phyloP scores from a whole-genome alignment of 108 stramenopile species.

The Skeletonema marinoi region DNA sequence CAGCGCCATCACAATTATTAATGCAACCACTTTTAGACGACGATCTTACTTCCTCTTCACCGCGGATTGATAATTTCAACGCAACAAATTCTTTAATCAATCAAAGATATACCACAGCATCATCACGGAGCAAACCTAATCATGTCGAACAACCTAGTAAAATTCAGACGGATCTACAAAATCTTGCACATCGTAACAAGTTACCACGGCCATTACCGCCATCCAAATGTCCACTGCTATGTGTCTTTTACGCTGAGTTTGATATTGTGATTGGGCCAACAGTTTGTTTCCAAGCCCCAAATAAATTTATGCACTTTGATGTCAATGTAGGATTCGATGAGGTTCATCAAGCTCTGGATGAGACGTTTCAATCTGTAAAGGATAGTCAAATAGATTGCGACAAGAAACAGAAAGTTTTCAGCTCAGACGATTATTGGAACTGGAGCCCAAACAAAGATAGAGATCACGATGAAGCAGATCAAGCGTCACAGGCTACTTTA shows the following conservation, averaged over 20 bases:
- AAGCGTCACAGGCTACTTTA: background rate
- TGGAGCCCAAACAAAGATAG: conserved; percentile 4
- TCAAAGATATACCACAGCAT: background rate
- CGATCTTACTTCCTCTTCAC: background rate
- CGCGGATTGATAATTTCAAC: background rate
- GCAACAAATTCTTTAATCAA: background rate
- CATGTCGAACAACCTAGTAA: background rate
- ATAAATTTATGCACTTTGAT: conserved; percentile 74
- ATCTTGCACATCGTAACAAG: background rate
- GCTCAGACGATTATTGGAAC: conserved; percentile 14
- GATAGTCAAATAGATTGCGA: background rate
- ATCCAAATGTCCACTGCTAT: conserved; percentile 71
- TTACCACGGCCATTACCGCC: conserved; percentile 55
- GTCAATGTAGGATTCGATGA: conserved; percentile 52
- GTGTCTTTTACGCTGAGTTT: conserved; percentile 88
- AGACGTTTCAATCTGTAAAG: conserved; percentile 51
- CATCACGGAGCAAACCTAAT: background rate
- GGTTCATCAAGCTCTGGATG: conserved; percentile 62
- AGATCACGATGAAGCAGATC: background rate
- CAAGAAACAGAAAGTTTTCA: background rate
- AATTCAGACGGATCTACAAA: background rate
- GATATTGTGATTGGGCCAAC: conserved; percentile 83
- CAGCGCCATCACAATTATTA: background rate
- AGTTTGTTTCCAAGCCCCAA: conserved; percentile 68
- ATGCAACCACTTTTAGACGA: background rate